Evolutionary conservation across 2,329 filamentous ascomycete species (phyloP).

Genomic region (Rutstroemia sydowiana): DNA sequence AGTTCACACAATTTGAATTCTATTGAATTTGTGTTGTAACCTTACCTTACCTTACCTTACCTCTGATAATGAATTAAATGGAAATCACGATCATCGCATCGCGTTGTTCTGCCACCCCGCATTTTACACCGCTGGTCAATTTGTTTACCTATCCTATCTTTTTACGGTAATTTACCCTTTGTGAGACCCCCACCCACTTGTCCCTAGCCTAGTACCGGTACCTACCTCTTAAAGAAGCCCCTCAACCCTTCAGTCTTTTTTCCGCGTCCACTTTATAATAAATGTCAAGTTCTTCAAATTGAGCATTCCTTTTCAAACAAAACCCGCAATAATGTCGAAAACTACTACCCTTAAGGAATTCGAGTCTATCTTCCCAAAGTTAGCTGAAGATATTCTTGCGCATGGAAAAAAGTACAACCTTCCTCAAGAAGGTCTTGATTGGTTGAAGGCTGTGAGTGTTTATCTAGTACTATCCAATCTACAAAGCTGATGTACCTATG

Average conservation of each 20-base stretch:
- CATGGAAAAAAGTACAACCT: constrained; percentile 78
- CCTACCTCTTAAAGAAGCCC: neutral
- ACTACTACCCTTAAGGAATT: constrained; percentile 78
- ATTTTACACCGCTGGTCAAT: constrained; percentile 8
- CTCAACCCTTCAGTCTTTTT: neutral
- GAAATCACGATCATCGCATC: constrained; percentile 8
- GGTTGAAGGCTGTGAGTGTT: constrained; percentile 55
- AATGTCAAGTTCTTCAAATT: neutral
- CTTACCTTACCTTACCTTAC: too few species aligned
- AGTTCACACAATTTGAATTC: neutral
- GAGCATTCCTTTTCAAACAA: too few species aligned
- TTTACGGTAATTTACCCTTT: neutral
- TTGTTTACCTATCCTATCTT: neutral
- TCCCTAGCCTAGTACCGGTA: neutral
- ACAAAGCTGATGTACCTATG: constrained; percentile 3
- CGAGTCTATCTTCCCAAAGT: constrained; percentile 79
- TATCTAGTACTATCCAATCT: neutral
- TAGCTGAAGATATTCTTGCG: constrained; percentile 73
- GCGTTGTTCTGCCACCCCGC: constrained; percentile 11
- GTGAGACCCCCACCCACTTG: neutral
- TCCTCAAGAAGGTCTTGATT: constrained; percentile 70
- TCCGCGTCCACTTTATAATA: neutral
- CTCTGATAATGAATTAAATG: neutral
- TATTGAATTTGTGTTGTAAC: too few species aligned
- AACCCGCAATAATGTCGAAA: constrained; percentile 59